A percentile compares a stretch with the other conserved stretches of the same genome.
Conservation (phyloP, 2,329 filamentous ascomycete genomes). For the Phaeosphaeria sp. region DNA sequence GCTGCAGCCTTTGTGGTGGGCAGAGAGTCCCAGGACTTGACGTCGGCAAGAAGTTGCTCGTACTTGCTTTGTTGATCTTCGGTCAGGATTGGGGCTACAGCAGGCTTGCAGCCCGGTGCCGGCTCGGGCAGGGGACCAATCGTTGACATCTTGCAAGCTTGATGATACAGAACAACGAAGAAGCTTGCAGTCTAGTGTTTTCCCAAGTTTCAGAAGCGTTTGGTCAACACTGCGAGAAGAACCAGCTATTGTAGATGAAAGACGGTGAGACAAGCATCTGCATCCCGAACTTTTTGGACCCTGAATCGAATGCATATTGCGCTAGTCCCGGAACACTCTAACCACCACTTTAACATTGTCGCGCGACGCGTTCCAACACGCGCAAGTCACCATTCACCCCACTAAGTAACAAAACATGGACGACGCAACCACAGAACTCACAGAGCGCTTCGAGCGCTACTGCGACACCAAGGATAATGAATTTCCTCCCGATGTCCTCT, state of each 20-base stretch:
- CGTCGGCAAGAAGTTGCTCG: constrained; percentile 73
- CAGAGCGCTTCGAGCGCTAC: constrained; percentile 70
- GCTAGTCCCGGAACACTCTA: constrained; percentile 25
- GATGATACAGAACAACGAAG: background rate
- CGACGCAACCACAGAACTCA: constrained; percentile 60
- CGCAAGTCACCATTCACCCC: constrained; percentile 8
- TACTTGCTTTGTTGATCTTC: constrained; percentile 84
- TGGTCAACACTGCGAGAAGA: background rate
- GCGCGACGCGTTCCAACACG: constrained; percentile 39
- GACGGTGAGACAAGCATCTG: constrained; percentile 1
- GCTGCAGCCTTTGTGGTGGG: constrained; percentile 67
- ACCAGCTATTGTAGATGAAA: constrained; percentile 1
- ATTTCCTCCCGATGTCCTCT: constrained; percentile 77
- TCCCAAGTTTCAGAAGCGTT: background rate
- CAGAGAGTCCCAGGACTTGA: constrained; percentile 74
- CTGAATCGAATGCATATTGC: constrained; percentile 20
- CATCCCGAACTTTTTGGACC: constrained; percentile 21
- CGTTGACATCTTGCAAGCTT: constrained; percentile 25
- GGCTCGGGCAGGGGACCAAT: constrained; percentile 45
- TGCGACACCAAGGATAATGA: constrained; percentile 55
- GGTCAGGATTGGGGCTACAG: constrained; percentile 67
- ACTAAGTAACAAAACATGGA: constrained; percentile 51
- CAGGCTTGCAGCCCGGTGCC: constrained; percentile 62
- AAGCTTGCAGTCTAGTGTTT: background rate
- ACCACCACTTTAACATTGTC: constrained; percentile 29